Percentiles rank a stretch among this genome's conserved stretches.
phyloP scores from a whole-genome alignment of 2,329 filamentous ascomycete genomes.

The Diaporthe caulivora region DNA sequence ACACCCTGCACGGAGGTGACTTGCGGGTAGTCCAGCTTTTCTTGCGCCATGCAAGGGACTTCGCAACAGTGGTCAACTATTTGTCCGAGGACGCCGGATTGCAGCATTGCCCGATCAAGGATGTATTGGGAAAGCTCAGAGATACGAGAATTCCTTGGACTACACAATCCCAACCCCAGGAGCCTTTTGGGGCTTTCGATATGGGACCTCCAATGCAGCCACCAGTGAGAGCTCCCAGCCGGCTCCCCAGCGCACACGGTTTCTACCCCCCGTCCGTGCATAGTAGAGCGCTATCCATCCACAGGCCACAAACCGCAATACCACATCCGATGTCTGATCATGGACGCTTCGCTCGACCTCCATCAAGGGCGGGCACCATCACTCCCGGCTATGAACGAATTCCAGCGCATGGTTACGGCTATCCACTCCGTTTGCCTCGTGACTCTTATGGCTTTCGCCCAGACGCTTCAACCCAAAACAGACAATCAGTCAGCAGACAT shows the following conservation, averaged over 20 bases:
- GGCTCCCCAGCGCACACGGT: no score
- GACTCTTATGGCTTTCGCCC: neutral
- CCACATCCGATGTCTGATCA: neutral
- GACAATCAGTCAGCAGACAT: neutral
- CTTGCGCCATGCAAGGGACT: constrained; percentile 3
- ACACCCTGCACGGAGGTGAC: neutral
- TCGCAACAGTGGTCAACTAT: constrained; percentile 30
- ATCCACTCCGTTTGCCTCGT: neutral
- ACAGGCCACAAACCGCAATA: neutral
- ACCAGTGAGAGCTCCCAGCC: no score
- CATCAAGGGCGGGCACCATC: neutral
- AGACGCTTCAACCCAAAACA: neutral
- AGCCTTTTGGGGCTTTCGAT: neutral
- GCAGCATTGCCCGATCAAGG: neutral
- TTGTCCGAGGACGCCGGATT: constrained; percentile 28
- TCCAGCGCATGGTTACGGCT: neutral
- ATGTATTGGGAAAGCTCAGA: neutral
- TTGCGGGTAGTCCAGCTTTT: constrained; percentile 22
- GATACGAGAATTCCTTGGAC: no score
- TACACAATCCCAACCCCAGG: neutral
- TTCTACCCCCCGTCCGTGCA: no score
- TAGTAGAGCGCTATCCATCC: neutral
- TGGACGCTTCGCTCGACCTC: neutral
- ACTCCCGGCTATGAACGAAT: neutral
- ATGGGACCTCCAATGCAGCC: no score